phyloP scores from a whole-genome alignment of 805 yeast species.

The Lipomyces chichibuensis region DNA sequence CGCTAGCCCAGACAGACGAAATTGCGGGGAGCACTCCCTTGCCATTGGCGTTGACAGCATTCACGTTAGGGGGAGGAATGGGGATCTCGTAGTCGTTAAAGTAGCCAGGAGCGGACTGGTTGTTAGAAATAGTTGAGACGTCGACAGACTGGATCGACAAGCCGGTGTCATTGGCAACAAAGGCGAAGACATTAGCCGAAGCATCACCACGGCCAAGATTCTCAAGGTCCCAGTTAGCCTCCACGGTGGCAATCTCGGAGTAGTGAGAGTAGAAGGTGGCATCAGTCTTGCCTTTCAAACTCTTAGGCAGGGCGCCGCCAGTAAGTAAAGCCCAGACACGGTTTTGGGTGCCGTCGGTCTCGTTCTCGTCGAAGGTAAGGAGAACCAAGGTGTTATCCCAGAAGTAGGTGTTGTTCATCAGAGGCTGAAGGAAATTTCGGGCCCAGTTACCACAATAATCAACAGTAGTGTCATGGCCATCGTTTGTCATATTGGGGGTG shows the following conservation, averaged over 20 bases:
- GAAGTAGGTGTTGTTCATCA: slow-evolving; percentile 51
- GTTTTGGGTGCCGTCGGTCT: slow-evolving; percentile 51
- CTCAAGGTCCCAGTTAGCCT: slow-evolving; percentile 56
- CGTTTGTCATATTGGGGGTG: slow-evolving; percentile 59
- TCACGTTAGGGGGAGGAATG: slow-evolving; percentile 48
- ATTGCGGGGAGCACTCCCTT: slow-evolving; percentile 44
- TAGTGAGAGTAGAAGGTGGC: slow-evolving; percentile 57
- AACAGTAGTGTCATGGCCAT: slow-evolving; percentile 56
- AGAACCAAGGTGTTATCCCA: slow-evolving; percentile 52
- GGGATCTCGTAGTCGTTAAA: slow-evolving; percentile 29
- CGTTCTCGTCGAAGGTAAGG: slow-evolving; percentile 57
- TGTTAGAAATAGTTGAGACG: slow-evolving; percentile 26
- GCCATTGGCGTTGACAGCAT: slow-evolving; percentile 46
- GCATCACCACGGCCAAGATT: slow-evolving; percentile 57
- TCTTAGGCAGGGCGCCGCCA: slow-evolving; percentile 53
- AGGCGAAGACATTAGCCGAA: slow-evolving; percentile 53
- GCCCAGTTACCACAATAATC: slow-evolving; percentile 52
- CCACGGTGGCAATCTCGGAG: slow-evolving; percentile 54
- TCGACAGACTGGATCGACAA: slow-evolving; percentile 22
- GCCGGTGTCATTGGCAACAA: slow-evolving; percentile 47
- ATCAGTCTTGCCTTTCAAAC: slow-evolving; percentile 51
- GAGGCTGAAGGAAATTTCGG: slow-evolving; percentile 50
- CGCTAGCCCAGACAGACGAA: slow-evolving; percentile 45
- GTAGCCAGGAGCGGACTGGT: slow-evolving; percentile 34
- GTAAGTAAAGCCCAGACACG: slow-evolving; percentile 52